Evolutionary conservation across 2,329 filamentous ascomycete genomes (phyloP).

Genomic region (Sporothrix globosa): DNA sequence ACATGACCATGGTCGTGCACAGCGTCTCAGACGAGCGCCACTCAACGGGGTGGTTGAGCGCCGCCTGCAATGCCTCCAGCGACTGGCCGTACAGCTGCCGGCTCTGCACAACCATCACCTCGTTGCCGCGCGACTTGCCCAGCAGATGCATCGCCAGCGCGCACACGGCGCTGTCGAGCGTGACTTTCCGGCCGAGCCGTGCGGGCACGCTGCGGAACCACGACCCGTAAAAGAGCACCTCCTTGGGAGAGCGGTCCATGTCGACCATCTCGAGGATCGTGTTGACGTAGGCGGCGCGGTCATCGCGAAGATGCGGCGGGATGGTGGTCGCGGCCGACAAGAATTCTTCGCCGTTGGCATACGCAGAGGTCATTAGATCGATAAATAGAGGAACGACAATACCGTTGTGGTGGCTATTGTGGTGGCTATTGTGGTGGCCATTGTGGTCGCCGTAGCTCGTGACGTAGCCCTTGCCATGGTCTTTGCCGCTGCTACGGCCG

Average conservation of each 20-base stretch:
- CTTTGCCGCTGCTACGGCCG: too few species aligned
- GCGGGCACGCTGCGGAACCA: constrained; percentile 40
- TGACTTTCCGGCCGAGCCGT: constrained; percentile 44
- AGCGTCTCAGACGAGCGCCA: constrained; percentile 50
- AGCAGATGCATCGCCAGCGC: constrained; percentile 46
- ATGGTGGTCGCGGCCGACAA: not conserved
- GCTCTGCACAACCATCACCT: constrained; percentile 43
- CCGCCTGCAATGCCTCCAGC: constrained; percentile 44
- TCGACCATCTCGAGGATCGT: constrained; percentile 41
- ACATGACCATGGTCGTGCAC: constrained; percentile 48
- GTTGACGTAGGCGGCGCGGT: constrained; percentile 43
- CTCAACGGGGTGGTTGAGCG: constrained; percentile 45
- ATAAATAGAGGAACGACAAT: not conserved
- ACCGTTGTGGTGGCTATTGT: not conserved
- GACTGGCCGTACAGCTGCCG: constrained; percentile 47
- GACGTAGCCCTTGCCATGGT: too few species aligned
- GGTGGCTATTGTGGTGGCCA: not conserved
- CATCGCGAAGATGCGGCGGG: constrained; percentile 28
- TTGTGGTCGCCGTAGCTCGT: not conserved
- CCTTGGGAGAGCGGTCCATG: constrained; percentile 26
- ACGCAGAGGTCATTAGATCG: not conserved
- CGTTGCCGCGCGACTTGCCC: constrained; percentile 44
- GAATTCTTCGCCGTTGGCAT: not conserved
- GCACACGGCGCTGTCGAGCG: constrained; percentile 47
- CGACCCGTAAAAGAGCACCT: constrained; percentile 35